These are phyloP conservation scores for Cardiospermum halicacabum DNA, from an alignment of 345 rosid species.

Conservation along the genomic window DNA sequence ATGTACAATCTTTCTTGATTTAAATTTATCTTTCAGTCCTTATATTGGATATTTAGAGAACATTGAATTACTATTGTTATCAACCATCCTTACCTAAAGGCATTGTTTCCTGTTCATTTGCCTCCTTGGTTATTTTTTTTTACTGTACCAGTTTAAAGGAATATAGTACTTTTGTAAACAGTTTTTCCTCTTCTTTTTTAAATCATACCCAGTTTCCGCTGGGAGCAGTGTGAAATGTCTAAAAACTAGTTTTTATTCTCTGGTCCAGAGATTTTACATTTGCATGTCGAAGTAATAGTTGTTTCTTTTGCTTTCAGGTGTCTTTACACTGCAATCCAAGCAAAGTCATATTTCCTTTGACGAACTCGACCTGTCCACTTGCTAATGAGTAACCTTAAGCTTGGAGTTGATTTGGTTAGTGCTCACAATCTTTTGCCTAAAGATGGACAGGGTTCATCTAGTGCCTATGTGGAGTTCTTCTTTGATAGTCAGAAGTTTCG, in stretches of 20 bases:
- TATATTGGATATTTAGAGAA: neutral
- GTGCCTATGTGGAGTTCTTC: constrained; percentile 74
- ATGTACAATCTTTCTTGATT: neutral
- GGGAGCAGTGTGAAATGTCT: neutral
- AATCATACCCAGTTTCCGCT: too few species aligned
- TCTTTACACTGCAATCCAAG: constrained; percentile 14
- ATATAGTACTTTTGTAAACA: neutral
- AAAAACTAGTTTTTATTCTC: too few species aligned
- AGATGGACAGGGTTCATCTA: constrained; percentile 90
- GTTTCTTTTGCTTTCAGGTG: constrained; percentile 30
- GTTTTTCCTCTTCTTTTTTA: neutral
- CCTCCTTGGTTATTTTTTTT: neutral
- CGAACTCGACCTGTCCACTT: constrained; percentile 11
- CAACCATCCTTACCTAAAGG: too few species aligned
- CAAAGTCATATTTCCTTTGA: constrained; percentile 1
- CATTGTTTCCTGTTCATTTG: neutral
- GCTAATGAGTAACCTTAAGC: constrained; percentile 71
- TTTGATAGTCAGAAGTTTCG: constrained; percentile 89
- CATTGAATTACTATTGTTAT: neutral
- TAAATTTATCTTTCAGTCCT: neutral
- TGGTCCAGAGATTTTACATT: neutral
- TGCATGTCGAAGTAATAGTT: neutral
- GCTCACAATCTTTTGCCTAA: constrained; percentile 94
- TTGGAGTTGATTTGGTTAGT: constrained; percentile 78
- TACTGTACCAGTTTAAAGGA: neutral